Conservation (phyloP, 2,329 filamentous ascomycete genomes). For the Sarocladium oryzae region DNA sequence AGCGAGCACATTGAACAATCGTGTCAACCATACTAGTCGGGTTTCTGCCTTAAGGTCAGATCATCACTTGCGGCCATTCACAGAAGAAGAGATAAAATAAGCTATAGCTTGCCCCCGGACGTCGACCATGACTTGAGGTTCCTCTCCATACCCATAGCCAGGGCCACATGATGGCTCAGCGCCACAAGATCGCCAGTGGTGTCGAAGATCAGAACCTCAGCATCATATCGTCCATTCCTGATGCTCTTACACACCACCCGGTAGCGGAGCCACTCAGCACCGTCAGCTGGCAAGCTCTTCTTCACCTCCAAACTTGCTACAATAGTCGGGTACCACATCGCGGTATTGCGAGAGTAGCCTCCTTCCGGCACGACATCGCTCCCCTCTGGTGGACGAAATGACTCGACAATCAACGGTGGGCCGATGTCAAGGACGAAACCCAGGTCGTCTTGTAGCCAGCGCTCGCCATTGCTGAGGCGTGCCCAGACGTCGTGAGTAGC, state of each 20-base stretch:
- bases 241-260: constrained; percentile 60
- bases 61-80: no score
- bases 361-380: constrained; percentile 15
- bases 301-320: constrained; percentile 72
- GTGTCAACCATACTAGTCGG: no score
- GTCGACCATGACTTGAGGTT: constrained; percentile 13
- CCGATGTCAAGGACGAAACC: constrained; percentile 59
- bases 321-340: constrained; percentile 71
- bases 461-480: constrained; percentile 49
- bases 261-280: constrained; percentile 66
- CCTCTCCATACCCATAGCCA: constrained; percentile 21
- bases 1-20: no score
- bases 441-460: constrained; percentile 57
- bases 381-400: constrained; percentile 27
- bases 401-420: constrained; percentile 60
- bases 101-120: constrained; percentile 30
- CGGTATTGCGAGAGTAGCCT: constrained; percentile 19
- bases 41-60: no score
- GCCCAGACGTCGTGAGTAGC: constrained; percentile 46
- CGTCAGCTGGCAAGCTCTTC: constrained; percentile 59
- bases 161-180: constrained; percentile 23
- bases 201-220: constrained; percentile 64
- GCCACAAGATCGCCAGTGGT: constrained; percentile 22
- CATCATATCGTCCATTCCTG: constrained; percentile 65
- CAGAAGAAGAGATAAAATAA: no score